A percentile compares a stretch with the other conserved stretches of the same genome.
Evolutionary conservation across 768 basidiomycete species (phyloP).

Genomic region (Gloeophyllum trabeum): DNA sequence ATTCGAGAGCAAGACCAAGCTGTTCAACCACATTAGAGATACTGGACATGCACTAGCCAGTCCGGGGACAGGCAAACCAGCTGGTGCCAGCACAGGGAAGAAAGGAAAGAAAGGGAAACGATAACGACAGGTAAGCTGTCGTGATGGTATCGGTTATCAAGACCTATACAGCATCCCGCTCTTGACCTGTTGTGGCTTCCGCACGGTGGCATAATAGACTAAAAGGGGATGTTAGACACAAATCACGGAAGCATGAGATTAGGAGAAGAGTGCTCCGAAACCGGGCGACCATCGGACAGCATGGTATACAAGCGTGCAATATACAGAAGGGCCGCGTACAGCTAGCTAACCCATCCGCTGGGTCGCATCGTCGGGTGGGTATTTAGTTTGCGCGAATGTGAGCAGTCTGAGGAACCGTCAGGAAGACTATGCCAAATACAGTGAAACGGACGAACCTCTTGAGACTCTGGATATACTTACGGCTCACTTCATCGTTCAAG

Average conservation of each 20-base stretch:
- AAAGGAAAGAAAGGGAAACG: constrained; percentile 20
- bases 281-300: no score
- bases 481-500: constrained; percentile 95
- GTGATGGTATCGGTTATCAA: no score
- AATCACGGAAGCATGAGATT: no score
- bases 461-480: constrained; percentile 97
- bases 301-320: no score
- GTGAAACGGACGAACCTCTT: constrained; percentile 55
- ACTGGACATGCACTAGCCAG: constrained; percentile 58
- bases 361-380: constrained; percentile 86
- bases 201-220: no score
- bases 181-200: no score
- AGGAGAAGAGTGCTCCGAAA: no score
- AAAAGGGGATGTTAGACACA: no score
- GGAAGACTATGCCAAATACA: not conserved
- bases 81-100: constrained; percentile 19
- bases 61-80: constrained; percentile 16
- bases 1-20: constrained; percentile 60
- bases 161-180: not conserved
- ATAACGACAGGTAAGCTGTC: no score
- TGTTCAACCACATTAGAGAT: constrained; percentile 64
- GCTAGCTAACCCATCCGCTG: constrained; percentile 77
- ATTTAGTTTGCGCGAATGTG: constrained; percentile 93
- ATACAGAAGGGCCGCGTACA: not conserved
- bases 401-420: constrained; percentile 48